A percentile compares a stretch with the other conserved stretches of the same genome.
Evolutionary conservation across 345 rosid genomes (phyloP).

Genomic region (Arabis hirsuta): DNA sequence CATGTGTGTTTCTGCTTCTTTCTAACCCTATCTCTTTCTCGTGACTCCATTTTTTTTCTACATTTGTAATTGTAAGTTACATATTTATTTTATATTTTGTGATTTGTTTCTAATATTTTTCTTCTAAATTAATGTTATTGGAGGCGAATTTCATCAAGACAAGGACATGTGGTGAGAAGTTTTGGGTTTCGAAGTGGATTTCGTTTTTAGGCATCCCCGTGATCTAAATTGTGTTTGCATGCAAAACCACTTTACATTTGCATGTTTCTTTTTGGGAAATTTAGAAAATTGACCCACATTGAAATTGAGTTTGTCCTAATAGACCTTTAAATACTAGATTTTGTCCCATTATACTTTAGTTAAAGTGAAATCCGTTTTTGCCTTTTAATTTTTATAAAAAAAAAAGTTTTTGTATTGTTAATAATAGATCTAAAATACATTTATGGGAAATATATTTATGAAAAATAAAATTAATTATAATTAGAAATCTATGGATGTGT

Average conservation of each 20-base stretch:
- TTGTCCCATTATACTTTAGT: no score
- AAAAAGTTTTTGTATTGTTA: no score
- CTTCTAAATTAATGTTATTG: not conserved
- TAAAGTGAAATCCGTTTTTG: no score
- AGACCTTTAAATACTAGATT: no score
- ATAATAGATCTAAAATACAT: no score
- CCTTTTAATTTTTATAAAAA: no score
- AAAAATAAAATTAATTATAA: no score
- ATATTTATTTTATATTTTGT: slow-evolving; percentile 3
- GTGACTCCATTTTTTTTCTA: slow-evolving; percentile 3
- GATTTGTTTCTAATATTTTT: slow-evolving; percentile 2
- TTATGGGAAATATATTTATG: no score
- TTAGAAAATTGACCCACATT: no score
- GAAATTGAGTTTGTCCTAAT: no score
- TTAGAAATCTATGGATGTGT: no score
- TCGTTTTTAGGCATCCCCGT: slow-evolving; percentile 20
- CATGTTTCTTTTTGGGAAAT: no score
- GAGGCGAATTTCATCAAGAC: not conserved
- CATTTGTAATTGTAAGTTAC: not conserved
- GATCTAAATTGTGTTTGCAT: slow-evolving; percentile 27
- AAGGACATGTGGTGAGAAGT: slow-evolving; percentile 9
- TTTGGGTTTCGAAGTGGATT: slow-evolving; percentile 8
- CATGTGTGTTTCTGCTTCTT: slow-evolving; percentile 35
- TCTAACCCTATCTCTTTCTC: slow-evolving; percentile 35
- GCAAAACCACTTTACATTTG: slow-evolving; percentile 2